A percentile compares a stretch with the other conserved stretches of the same genome.
Conservation (phyloP, 2,329 filamentous ascomycete species). For the Trematosphaeria pertusa region DNA sequence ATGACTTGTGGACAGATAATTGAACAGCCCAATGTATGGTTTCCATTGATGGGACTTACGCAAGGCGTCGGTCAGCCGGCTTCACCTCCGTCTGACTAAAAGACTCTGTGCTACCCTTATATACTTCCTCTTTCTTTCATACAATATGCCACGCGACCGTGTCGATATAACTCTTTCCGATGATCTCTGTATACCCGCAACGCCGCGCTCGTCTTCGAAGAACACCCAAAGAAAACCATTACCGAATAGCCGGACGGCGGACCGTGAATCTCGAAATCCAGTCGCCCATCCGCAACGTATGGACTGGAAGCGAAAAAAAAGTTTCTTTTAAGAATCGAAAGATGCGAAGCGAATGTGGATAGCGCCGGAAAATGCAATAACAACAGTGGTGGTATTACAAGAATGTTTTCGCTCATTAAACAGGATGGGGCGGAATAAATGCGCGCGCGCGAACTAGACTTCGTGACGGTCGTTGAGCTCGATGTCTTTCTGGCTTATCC, state of each 20-base stretch:
- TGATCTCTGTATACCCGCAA: no score
- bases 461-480: constrained; percentile 45
- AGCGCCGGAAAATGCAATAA: constrained; percentile 35
- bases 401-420: constrained; percentile 30
- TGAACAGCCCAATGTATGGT: no score
- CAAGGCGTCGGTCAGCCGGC: no score
- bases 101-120: no score
- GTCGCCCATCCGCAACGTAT: constrained; percentile 12
- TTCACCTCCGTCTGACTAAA: no score
- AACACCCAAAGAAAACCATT: neutral
- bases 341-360: constrained; percentile 23
- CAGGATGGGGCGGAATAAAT: constrained; percentile 12
- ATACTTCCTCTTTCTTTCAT: no score
- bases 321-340: constrained; percentile 10
- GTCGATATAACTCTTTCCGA: no score
- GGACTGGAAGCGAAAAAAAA: constrained; percentile 16
- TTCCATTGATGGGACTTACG: no score
- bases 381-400: constrained; percentile 20
- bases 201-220: no score
- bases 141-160: no score
- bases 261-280: neutral
- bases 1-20: no score
- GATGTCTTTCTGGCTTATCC: constrained; percentile 45
- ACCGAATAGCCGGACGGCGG: no score
- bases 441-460: constrained; percentile 26